Evolutionary conservation across 208 protist species (phyloP), one percentile per base, ranked within the genome.

Genomic region (Crithidia bombi): DNA sequence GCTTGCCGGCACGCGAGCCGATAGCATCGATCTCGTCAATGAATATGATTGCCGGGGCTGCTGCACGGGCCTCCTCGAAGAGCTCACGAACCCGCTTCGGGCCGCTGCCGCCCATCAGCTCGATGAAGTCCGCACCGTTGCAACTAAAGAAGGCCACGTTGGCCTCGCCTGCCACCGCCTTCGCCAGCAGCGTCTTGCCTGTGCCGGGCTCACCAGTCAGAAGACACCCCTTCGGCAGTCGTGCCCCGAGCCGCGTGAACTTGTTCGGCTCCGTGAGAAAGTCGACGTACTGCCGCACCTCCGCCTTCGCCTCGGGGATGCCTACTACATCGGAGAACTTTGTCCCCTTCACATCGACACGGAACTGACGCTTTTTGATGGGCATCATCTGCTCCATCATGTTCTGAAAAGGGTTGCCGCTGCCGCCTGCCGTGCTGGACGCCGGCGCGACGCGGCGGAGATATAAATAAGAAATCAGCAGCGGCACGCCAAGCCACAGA

Each of bases 21-120:
- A 99, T 95, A 41, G 98, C 98, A 78, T 99, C 98, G 66, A 99
- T 98, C 81, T 99, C 98, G 75, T 99, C 98, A 56, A 99, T 99
- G 69, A 99, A 99, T 57, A 99, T 86, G 70, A 99, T 98, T 47
- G 93, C 91, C 14, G 97, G 98, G n/a, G 96, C 83, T 21, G 92
- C 96, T 28, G 84, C 85, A 32, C 96, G 81, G 5, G 98, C 98
- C 85, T 98, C 83, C 28, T 80, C 71, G 83, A 99, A 99, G 25
- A 99, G 86, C 72, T 99, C 96, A 12, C 98, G 87, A 26, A 99
- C 96, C 54, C 97, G 84, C 73, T 97, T 90, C 21, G 96, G 96
- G 21, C 96, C 96, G 69, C 95, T 95, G 30, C 98, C 98, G n/a
- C 97, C 95, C 72, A 98, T 96, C 56, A 99, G 94, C 82, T 99